Conservation (phyloP, 1,284 basidiomycete genomes). For the Ceratobasidium sp. region DNA sequence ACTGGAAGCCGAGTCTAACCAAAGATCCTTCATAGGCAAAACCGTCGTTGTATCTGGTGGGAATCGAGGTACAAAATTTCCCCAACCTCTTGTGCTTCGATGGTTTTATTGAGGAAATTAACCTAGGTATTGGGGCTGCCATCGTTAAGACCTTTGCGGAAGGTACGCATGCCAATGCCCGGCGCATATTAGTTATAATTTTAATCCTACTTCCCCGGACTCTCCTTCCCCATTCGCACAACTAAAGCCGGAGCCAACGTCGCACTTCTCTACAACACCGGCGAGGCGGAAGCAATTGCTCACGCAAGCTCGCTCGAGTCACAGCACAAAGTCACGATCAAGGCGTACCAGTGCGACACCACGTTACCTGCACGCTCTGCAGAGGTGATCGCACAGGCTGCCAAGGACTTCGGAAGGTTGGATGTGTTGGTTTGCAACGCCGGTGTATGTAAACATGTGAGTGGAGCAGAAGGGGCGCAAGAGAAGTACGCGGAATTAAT, state of each 20-base stretch:
- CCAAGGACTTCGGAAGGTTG: slow-evolving; percentile 46
- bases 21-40: slow-evolving; percentile 43
- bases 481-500: no score
- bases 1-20: not conserved
- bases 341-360: slow-evolving; percentile 47
- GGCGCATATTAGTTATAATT: not conserved
- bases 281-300: slow-evolving; percentile 46
- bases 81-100: not conserved
- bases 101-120: not conserved
- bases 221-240: not conserved
- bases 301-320: slow-evolving; percentile 35
- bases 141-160: slow-evolving; percentile 49
- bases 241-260: slow-evolving; percentile 37
- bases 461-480: no score
- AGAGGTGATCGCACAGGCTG: slow-evolving; percentile 46
- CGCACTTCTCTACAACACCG: slow-evolving; percentile 42
- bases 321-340: slow-evolving; percentile 41
- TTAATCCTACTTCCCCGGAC: not conserved
- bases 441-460: slow-evolving; percentile 28
- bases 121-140: slow-evolving; percentile 48
- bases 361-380: slow-evolving; percentile 44
- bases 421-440: slow-evolving; percentile 38
- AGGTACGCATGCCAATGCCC: not conserved
- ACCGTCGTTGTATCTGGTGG: slow-evolving; percentile 44
- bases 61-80: slow-evolving; percentile 44